Evolutionary conservation across 345 rosid species (phyloP).

Genomic region (Limnanthes douglasii): DNA sequence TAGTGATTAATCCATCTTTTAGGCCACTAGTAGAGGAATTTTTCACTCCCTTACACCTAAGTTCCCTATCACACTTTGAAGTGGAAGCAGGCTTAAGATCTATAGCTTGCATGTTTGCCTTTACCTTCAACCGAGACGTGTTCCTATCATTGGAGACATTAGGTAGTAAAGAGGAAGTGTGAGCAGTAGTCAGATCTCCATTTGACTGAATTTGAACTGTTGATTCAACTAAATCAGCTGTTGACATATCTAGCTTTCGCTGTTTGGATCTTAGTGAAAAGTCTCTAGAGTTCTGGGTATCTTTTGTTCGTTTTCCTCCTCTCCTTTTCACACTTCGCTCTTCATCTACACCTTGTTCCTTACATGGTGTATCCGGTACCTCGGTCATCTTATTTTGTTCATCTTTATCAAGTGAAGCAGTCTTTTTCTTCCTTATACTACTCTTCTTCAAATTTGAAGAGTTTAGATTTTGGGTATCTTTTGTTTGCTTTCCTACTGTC

Average conservation of each 20-base stretch:
- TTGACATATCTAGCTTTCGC: constrained; percentile 9
- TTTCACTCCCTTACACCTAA: constrained; percentile 9
- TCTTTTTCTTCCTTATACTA: constrained; percentile 4
- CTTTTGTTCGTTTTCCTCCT: constrained; percentile 1
- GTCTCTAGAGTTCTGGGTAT: constrained; percentile 2
- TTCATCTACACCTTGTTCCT: constrained; percentile 6
- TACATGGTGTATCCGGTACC: constrained; percentile 1
- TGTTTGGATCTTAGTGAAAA: constrained; percentile 10
- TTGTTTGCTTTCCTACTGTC: constrained; percentile 2
- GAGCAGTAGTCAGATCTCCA: not conserved
- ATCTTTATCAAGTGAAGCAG: constrained; percentile 1
- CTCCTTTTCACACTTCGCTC: constrained; percentile 3
- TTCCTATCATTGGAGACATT: constrained; percentile 1
- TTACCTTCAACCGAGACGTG: constrained; percentile 3
- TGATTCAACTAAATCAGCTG: no score
- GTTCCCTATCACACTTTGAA: constrained; percentile 9
- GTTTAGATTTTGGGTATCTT: not conserved
- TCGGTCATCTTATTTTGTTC: constrained; percentile 1
- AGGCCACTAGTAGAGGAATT: constrained; percentile 10
- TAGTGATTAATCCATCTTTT: constrained; percentile 11
- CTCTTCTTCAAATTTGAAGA: constrained; percentile 1
- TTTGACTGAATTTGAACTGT: constrained; percentile 11
- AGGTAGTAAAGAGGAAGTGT: not conserved
- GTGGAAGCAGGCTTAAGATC: constrained; percentile 10
- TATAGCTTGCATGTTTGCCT: constrained; percentile 3